Base-by-base conservation (phyloP, 306 rosid species). In the Glycyrrhiza uralensis region DNA sequence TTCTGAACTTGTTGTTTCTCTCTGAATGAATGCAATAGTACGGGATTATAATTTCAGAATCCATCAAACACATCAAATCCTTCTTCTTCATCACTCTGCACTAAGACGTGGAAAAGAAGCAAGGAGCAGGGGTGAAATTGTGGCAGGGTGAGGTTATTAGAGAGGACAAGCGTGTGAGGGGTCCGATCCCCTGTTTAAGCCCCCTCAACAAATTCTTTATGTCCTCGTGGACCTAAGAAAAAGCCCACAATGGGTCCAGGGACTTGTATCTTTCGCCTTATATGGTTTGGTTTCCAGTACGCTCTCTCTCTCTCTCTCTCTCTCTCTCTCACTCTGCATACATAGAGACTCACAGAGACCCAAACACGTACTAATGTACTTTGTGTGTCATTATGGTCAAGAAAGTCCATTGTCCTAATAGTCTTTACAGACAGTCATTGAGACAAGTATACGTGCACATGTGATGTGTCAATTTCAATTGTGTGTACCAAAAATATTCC, bases 91-190 rank as follows among this genome's bases (percentile, higher is more conserved):
- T 69, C 71, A 69, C 83, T 75, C 86, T 82, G 86, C 79, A 23
- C 76, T 66, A 64, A 88, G 88, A 85, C 92, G 96, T 89, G 85
- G 77, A 79, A 83, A 82, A 82, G 86, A 92, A 90, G 95, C 83
- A 83, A 82, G 80, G 74, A 71, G 83, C 78, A 75, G 87, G 84
- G 81, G 79, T 82, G 76, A 76, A 6, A 38, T 29, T 79, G 19
- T 78, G 38, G 83, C 87, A 87, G 88, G 52, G 82, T 49, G 58
- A 29, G 69, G 66, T 62, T 72, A 69, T 44, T 45, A 14, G 28
- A 83, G 85, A 79, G 90, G 87, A 88, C 93, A 83, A 87, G 68
- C 79, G 60, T 75, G 82, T 78, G 85, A 75, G 81, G 85, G 79
- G 81, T 36, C 88, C 71, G 67, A 50, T 77, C 32, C 83, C 83